Conservation (phyloP, 352 stramenopile genomes). For the Phytophthora capsici region DNA sequence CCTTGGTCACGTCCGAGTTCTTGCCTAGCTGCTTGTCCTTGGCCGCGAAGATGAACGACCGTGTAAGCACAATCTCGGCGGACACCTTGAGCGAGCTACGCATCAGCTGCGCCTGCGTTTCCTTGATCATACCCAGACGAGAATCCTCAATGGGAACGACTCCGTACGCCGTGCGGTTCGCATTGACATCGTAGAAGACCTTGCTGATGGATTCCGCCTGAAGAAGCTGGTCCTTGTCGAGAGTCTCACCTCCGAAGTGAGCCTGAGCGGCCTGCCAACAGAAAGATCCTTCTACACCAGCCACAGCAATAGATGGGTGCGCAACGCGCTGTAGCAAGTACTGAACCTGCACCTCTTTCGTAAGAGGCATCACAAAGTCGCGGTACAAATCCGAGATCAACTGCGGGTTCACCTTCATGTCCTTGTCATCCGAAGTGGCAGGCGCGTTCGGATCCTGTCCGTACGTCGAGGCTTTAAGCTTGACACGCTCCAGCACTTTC, state of each 20-base stretch:
- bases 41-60: constrained; percentile 74
- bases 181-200: constrained; percentile 82
- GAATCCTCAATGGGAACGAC: constrained; percentile 89
- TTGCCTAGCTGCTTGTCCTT: constrained; percentile 55
- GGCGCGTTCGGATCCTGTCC: constrained; percentile 82
- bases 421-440: constrained; percentile 36
- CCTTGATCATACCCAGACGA: constrained; percentile 86
- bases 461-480: constrained; percentile 97
- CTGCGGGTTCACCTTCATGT: constrained; percentile 95
- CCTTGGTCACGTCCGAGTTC: constrained; percentile 52
- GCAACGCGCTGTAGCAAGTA: constrained; percentile 88
- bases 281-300: constrained; percentile 75
- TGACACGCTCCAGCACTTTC: constrained; percentile 92
- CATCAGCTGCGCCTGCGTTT: constrained; percentile 81
- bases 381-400: constrained; percentile 97
- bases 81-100: constrained; percentile 78
- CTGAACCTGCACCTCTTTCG: constrained; percentile 98
- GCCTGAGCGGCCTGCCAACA: constrained; percentile 75
- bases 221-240: constrained; percentile 62
- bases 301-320: constrained; percentile 78
- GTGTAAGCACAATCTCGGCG: constrained; percentile 73
- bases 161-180: constrained; percentile 84
- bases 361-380: constrained; percentile 98
- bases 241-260: constrained; percentile 63
- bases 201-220: constrained; percentile 66